Base-by-base conservation (phyloP, 108 stramenopile genomes). In the Asterionellopsis glacialis region DNA sequence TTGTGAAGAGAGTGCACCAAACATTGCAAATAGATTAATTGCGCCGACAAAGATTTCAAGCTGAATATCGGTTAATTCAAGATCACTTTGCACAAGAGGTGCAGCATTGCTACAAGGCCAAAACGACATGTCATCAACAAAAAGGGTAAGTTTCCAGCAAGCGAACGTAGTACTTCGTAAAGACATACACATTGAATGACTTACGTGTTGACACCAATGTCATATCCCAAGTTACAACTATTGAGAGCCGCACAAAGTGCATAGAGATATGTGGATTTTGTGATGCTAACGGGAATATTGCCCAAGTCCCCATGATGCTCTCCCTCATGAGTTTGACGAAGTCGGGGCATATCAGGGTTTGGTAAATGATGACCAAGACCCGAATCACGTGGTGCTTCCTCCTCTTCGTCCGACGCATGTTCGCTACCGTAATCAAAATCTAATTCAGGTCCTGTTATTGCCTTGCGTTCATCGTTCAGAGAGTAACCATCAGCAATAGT, bases 181-280 rank as follows among this genome's bases (percentile, higher is more conserved):
- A 33, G 33, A 33, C 2, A 33, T 7, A 33, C 7, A 5, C 33
- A 33, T 7, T 33, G 33, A 33, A 33, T 33, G 7, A 33, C 33
- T 33, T 7, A 33, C 33, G 81, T 77, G 41, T 63, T 72, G 23
- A 77, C 68, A 41, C 81, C 81, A 33, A 82, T 73, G 38, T 88
- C 64, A 19, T 80, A 81, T 61, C 87, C 85, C 0, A 91, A 55
- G 70, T 91, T 95, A 61, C 86, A 88, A 4, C 79, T 81, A 33
- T 95, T 95, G 5, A 95, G n/a, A 4, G 88, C 77, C 0, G 93
- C 93, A 51, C 88, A 91, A 23, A 87, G 44, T 1, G 87, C 83
- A 57, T 67, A 80, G 9, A 80, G 45, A 38, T 64, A 57, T 12
- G 76, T 73, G 14, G 64, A 23, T 23, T 54, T 52, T 15, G 70